These are phyloP conservation scores for Chalciporus chontae DNA, from an alignment of 768 basidiomycete genomes.

Conservation along the genomic window DNA sequence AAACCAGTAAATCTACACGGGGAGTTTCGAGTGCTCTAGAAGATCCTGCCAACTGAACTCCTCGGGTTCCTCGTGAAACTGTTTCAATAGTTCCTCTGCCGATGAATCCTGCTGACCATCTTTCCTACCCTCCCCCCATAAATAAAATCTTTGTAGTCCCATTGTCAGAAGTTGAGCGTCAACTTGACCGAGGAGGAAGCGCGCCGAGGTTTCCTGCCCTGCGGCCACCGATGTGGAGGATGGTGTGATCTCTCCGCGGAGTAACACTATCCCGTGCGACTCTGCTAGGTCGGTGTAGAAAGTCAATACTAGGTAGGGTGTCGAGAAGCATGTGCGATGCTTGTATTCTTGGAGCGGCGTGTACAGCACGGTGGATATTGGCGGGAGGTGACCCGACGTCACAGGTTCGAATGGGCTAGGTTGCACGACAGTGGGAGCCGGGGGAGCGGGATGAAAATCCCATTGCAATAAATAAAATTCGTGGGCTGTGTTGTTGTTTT, in stretches of 20 bases:
- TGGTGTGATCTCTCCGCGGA: conserved; percentile 90
- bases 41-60: conserved; percentile 84
- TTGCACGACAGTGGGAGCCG: conserved; percentile 45
- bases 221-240: conserved; percentile 40
- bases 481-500: conserved; percentile 42
- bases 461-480: conserved; percentile 90
- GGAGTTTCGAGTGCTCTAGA: conserved; percentile 44
- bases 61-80: conserved; percentile 75
- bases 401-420: conserved; percentile 43
- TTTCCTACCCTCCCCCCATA: conserved; percentile 45
- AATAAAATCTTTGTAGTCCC: conserved; percentile 82
- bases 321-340: conserved; percentile 75
- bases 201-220: conserved; percentile 14
- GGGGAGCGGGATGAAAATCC: conserved; percentile 76
- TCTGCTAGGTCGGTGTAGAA: conserved; percentile 86
- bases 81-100: conserved; percentile 48
- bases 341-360: conserved; percentile 96
- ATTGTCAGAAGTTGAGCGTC: conserved; percentile 84
- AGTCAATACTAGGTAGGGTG: conserved; percentile 86
- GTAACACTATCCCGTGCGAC: conserved; percentile 77
- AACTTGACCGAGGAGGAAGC: conserved; percentile 65
- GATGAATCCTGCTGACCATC: not conserved
- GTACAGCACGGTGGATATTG: conserved; percentile 77
- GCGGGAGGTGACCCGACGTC: conserved; percentile 39
- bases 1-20: conserved; percentile 6